These are phyloP conservation scores for Sporothrix brasiliensis DNA, from an alignment of 2,329 filamentous ascomycete genomes.

Conservation along the genomic window DNA sequence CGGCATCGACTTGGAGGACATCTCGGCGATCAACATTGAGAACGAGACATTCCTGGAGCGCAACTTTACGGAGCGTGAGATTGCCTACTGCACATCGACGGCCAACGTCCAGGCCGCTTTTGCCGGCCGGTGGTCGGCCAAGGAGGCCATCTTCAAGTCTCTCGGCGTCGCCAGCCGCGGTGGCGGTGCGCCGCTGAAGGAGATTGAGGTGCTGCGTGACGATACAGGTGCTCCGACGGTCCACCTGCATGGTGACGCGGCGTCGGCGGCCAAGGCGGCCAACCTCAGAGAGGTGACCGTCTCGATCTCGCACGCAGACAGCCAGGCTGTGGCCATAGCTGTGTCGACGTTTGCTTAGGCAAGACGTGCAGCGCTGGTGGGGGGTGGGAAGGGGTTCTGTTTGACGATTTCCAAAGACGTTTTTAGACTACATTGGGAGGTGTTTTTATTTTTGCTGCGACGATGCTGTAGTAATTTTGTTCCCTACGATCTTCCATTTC, in stretches of 20 bases:
- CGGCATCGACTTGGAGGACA: slow-evolving; percentile 90
- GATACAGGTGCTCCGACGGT: slow-evolving; percentile 82
- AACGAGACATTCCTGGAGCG: slow-evolving; percentile 93
- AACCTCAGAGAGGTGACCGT: slow-evolving; percentile 88
- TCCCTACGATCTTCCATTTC: neutral
- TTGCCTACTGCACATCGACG: slow-evolving; percentile 78
- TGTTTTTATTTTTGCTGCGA: slow-evolving; percentile 26
- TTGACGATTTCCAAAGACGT: neutral
- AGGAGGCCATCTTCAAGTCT: slow-evolving; percentile 98
- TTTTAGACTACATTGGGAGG: slow-evolving; percentile 19
- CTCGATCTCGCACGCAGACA: slow-evolving; percentile 94
- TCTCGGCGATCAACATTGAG: slow-evolving; percentile 83
- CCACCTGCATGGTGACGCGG: slow-evolving; percentile 80
- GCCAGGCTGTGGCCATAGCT: slow-evolving; percentile 91
- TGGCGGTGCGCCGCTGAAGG: slow-evolving; percentile 84
- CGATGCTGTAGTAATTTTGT: slow-evolving; percentile 3
- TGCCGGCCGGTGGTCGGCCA: slow-evolving; percentile 93
- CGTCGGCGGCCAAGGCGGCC: slow-evolving; percentile 78
- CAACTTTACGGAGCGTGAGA: slow-evolving; percentile 87
- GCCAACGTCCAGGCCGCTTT: slow-evolving; percentile 78
- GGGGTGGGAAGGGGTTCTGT: neutral
- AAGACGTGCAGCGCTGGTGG: neutral
- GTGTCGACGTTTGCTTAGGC: slow-evolving; percentile 70
- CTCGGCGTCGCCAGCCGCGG: slow-evolving; percentile 85
- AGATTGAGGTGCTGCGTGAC: slow-evolving; percentile 88